phyloP scores from a whole-genome alignment of 139 green algal genomes.

The Mesostigma viride region DNA sequence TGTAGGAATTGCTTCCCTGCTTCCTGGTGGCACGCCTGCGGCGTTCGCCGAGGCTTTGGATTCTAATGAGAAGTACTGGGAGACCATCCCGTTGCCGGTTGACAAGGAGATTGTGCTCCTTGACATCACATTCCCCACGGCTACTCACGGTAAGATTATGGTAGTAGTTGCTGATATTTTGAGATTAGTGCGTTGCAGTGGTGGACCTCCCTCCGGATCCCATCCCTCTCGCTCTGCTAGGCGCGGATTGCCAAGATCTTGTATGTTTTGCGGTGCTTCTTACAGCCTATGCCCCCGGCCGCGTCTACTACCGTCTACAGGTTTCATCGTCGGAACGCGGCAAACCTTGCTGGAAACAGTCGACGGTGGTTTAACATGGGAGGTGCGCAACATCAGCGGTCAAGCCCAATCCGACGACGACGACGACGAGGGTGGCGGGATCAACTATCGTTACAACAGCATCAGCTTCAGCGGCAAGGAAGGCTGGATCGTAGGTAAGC shows the following conservation, averaged over 20 bases:
- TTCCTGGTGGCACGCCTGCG: no score
- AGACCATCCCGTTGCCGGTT: constrained; percentile 67
- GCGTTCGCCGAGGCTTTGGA: no score
- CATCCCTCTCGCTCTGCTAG: neutral
- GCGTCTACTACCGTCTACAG: constrained; percentile 5
- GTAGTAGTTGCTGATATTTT: neutral
- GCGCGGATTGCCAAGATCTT: neutral
- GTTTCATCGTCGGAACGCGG: constrained; percentile 88
- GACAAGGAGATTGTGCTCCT: constrained; percentile 86
- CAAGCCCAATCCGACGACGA: no score
- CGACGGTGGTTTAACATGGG: constrained; percentile 90
- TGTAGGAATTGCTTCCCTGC: no score
- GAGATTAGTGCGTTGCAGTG: neutral
- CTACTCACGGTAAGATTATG: constrained; percentile 8
- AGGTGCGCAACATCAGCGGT: constrained; percentile 55
- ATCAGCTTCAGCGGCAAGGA: constrained; percentile 89
- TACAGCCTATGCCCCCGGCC: neutral
- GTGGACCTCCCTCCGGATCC: neutral
- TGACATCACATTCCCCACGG: constrained; percentile 75
- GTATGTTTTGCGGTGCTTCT: neutral
- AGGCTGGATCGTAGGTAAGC: constrained; percentile 98
- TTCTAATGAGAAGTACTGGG: constrained; percentile 28
- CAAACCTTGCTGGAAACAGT: constrained; percentile 95
- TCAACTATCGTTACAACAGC: constrained; percentile 93
- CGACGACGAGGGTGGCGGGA: constrained; percentile 61